Percentiles rank a stretch among this genome's conserved stretches.
Conservation (phyloP, 2,329 filamentous ascomycete species). For the Epicoccum sorghinum region DNA sequence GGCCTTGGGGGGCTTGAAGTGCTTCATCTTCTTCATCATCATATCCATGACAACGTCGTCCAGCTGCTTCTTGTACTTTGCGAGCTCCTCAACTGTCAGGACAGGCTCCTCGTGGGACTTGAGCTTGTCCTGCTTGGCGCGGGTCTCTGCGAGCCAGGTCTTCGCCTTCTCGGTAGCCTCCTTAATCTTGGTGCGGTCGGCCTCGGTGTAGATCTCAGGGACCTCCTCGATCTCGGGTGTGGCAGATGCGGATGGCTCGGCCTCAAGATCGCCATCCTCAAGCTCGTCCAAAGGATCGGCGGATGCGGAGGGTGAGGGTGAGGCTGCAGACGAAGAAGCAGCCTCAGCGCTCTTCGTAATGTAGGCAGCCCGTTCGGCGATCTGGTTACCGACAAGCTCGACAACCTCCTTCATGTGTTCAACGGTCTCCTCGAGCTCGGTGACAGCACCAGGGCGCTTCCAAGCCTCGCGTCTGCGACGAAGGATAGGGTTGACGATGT, state of each 20-base stretch:
- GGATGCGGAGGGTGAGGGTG: constrained; percentile 52
- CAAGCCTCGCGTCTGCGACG: constrained; percentile 74
- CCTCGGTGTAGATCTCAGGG: constrained; percentile 68
- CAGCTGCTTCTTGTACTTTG: constrained; percentile 71
- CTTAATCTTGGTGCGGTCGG: constrained; percentile 72
- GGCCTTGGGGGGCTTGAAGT: constrained; percentile 50
- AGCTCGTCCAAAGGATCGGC: constrained; percentile 69
- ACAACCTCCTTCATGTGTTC: constrained; percentile 74
- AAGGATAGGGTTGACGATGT: constrained; percentile 78
- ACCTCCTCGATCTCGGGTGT: constrained; percentile 37
- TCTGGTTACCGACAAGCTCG: constrained; percentile 70
- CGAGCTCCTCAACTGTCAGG: constrained; percentile 70
- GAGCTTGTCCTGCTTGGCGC: constrained; percentile 73
- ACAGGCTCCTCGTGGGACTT: constrained; percentile 71
- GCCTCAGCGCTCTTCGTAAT: constrained; percentile 46
- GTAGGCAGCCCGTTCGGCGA: constrained; percentile 70
- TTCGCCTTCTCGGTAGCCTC: constrained; percentile 66
- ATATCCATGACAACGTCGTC: constrained; percentile 73
- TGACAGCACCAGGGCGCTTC: constrained; percentile 73
- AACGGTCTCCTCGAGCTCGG: constrained; percentile 71
- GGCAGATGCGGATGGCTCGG: constrained; percentile 47
- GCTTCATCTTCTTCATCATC: constrained; percentile 63
- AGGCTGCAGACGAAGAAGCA: constrained; percentile 51
- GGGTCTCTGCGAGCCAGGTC: constrained; percentile 77
- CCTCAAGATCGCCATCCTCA: constrained; percentile 69